Conservation (phyloP, 306 rosid species). For the Hippophae tibetana region DNA sequence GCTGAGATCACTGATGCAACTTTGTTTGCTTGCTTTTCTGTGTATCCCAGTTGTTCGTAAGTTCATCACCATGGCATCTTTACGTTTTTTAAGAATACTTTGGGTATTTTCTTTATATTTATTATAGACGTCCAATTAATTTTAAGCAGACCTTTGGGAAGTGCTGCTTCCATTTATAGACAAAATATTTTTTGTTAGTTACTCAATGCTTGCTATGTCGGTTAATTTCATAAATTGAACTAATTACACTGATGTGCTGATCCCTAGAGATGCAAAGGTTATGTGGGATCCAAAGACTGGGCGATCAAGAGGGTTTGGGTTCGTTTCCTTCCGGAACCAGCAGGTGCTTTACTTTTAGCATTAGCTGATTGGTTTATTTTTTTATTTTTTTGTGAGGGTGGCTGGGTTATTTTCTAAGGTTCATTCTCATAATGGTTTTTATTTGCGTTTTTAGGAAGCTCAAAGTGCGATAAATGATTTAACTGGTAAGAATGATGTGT, state of each 20-base stretch:
- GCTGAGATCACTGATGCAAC: conserved; percentile 99
- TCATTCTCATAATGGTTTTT: conserved; percentile 12
- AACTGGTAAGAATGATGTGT: conserved; percentile 56
- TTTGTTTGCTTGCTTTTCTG: conserved; percentile 91
- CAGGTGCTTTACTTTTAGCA: conserved; percentile 40
- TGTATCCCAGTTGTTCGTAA: conserved; percentile 93
- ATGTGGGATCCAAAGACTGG: conserved; percentile 99
- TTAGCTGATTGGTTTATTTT: neutral
- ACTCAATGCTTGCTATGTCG: conserved; percentile 1
- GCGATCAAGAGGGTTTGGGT: conserved; percentile 96
- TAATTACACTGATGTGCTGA: conserved; percentile 16
- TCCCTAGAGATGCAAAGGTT: conserved; percentile 88
- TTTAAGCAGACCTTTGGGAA: neutral
- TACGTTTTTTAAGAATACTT: neutral
- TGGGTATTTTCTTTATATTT: neutral
- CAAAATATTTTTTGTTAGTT: neutral
- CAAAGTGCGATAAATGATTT: conserved; percentile 92
- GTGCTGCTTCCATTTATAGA: neutral
- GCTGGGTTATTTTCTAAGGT: neutral
- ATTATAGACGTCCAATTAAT: neutral
- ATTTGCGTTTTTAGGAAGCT: conserved; percentile 61
- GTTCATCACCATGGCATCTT: conserved; percentile 30
- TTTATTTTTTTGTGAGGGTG: neutral
- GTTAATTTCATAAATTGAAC: neutral
- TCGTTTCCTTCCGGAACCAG: conserved; percentile 87